Base-by-base conservation (phyloP, 1,284 basidiomycete species). In the Lentinula novae-zelandiae region DNA sequence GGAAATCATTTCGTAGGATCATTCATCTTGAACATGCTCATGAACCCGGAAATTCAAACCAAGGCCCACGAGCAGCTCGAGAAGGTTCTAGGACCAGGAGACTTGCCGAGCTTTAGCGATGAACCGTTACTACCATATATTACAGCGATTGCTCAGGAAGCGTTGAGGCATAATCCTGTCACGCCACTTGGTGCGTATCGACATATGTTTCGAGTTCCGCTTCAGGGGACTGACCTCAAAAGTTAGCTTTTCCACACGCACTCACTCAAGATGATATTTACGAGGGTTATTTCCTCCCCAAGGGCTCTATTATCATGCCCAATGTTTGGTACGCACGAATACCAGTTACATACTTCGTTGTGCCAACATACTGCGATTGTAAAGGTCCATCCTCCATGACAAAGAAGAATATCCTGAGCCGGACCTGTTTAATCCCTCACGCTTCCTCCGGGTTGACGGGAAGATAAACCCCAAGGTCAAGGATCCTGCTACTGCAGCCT, bases 201-300 rank as follows among this genome's bases (percentile, higher is more conserved):
- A 44, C 10, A 27, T n/a, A 17, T 44, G 13, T 15, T 6, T 31
- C 36, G 33, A n/a, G 3, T 40, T 10, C 17, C 40, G 20, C 17
- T 46, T 42, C 12, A 12, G n/a, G 22, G 20, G n/a, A 2, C 42
- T 56, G 22, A 44, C 42, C 22, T 54, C 4, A 15, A 20, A 31
- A 10, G 0, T 9, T 2, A 56, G 54, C 22, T 3, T 46, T 79
- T n/a, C 73, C 70, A 15, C 78, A 76, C 58, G 71, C 69, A 59
- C 70, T 71, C 38, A 68, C 72, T 31, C 67, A 75, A 55, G 74
- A 80, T 46, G 77, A 81, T 56, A 73, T 72, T 46, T 81, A 80
- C 61, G 61, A 69, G 33, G 79, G 78, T 12, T 79, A 76, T 64
- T 70, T 69, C 48, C 78, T 82, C 55, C 79, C 79, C 3, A 74